Percentiles rank a stretch among this genome's conserved stretches.
phyloP scores from a whole-genome alignment of 202 grass and related monocot genomes.

The Eragrostis tef region DNA sequence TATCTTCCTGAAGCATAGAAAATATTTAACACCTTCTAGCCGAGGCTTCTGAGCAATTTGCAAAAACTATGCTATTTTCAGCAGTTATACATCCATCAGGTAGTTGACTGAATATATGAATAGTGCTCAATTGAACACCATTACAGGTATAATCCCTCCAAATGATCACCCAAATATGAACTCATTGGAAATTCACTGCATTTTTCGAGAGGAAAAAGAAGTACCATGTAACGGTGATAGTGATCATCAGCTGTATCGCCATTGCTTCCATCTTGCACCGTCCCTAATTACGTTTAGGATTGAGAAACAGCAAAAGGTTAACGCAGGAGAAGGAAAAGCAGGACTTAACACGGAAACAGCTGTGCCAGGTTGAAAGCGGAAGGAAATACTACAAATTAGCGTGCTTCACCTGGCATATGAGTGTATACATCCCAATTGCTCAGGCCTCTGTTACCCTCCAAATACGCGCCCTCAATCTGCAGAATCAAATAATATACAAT shows the following conservation, averaged over 20 bases:
- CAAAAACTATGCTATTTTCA: no score
- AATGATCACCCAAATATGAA: constrained; percentile 1
- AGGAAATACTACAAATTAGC: no score
- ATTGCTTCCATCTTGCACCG: constrained; percentile 57
- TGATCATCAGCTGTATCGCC: constrained; percentile 63
- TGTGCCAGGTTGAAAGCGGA: not conserved
- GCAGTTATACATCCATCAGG: no score
- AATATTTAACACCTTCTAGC: no score
- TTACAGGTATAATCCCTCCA: not conserved
- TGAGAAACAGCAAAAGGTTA: not conserved
- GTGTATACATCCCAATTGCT: constrained; percentile 76
- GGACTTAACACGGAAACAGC: not conserved
- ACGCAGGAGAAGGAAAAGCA: not conserved
- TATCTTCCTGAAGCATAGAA: constrained; percentile 51
- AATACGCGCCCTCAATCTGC: constrained; percentile 75
- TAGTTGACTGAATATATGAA: no score
- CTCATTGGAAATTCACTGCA: not conserved
- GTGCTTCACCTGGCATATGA: constrained; percentile 36
- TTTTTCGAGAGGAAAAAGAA: no score
- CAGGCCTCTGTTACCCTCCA: constrained; percentile 65
- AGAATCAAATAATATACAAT: not conserved
- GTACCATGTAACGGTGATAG: constrained; percentile 69
- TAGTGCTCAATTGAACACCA: not conserved
- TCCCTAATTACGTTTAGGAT: constrained; percentile 32
- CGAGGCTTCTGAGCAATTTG: no score